These are phyloP conservation scores for Leishmania tarentolae DNA, from an alignment of 208 protist genomes.

Conservation along the genomic window DNA sequence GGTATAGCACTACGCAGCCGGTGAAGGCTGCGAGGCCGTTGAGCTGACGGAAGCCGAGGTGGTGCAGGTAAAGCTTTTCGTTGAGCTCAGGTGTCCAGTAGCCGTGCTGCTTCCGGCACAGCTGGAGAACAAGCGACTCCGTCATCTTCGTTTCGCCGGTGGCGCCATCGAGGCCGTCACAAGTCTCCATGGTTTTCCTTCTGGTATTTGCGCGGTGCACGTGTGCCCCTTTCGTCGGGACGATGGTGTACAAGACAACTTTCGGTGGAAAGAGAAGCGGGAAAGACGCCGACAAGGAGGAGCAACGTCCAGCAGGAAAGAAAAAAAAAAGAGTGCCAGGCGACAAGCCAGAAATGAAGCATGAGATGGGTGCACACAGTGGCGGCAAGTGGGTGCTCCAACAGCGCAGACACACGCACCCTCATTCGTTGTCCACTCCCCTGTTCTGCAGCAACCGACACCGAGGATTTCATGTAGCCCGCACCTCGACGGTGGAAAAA, in stretches of 20 bases:
- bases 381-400: not conserved
- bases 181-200: not conserved
- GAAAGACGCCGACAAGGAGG: not conserved
- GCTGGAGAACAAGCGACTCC: conserved; percentile 46
- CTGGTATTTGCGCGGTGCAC: not conserved
- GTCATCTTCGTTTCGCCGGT: conserved; percentile 42
- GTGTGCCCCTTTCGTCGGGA: no score
- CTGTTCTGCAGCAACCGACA: not conserved
- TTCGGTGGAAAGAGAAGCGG: not conserved
- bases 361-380: not conserved
- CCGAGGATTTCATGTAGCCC: not conserved
- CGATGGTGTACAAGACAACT: not conserved
- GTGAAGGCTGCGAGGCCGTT: conserved; percentile 73
- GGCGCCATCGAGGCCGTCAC: not conserved
- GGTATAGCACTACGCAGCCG: conserved; percentile 86
- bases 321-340: not conserved
- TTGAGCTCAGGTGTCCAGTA: conserved; percentile 93
- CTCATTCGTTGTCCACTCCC: not conserved
- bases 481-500: not conserved
- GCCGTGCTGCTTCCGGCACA: conserved; percentile 72
- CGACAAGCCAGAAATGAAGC: not conserved
- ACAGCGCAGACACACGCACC: not conserved
- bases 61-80: conserved; percentile 94
- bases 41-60: conserved; percentile 79
- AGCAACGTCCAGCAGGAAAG: not conserved